Base-by-base conservation (phyloP, 2,329 filamentous ascomycete species). In the Colletotrichum sp. region DNA sequence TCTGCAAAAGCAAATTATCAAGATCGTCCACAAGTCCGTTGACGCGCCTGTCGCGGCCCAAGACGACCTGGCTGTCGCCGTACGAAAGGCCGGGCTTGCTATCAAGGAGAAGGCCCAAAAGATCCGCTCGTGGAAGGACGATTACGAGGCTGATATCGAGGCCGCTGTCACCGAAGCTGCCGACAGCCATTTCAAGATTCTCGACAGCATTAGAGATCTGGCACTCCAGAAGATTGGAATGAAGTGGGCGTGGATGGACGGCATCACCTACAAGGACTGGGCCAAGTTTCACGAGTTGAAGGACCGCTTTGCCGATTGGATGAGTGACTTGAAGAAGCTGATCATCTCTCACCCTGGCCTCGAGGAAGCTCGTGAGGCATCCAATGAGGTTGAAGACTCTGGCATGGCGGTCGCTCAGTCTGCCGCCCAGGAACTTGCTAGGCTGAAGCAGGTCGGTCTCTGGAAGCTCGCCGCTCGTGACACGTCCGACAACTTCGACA, bases 241-340 rank as follows among this genome's bases (percentile, higher is more conserved):
- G 92, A 92, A 91, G 81, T 99, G 97, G 96, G 96, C 96, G 15
- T 98, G 95, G 93, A 97, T 96, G 87, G 96, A 99, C 74, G 95
- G 95, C 36, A 92, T 99, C 77, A 98, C 96, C 2, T 98, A 99
- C 89, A 96, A 98, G 84, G 96, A 99, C 84, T 99, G 97, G 97
- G 92, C 94, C 76, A 97, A 96, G 83, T 99, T 98, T 82, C 96
- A 99, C 83, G 92, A 95, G 76, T 89, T 99, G 74, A 98, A 95
- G 87, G 92, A 91, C 70, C 93, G 94, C 15, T 95, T 98, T 68
- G 93, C 94, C 64, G 92, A 95, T 80, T 98, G 96, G 96, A 94
- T 95, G 71, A 89, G 92, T 44, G 95, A 98, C 79, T 92, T 99
- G 64, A 93, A 95, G 82, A 89, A 92, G 75, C 91, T 96, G 69